A percentile compares a stretch with the other conserved stretches of the same genome.
Conservation (phyloP, 2,329 filamentous ascomycete species). For the Zymoseptoria ardabiliae region DNA sequence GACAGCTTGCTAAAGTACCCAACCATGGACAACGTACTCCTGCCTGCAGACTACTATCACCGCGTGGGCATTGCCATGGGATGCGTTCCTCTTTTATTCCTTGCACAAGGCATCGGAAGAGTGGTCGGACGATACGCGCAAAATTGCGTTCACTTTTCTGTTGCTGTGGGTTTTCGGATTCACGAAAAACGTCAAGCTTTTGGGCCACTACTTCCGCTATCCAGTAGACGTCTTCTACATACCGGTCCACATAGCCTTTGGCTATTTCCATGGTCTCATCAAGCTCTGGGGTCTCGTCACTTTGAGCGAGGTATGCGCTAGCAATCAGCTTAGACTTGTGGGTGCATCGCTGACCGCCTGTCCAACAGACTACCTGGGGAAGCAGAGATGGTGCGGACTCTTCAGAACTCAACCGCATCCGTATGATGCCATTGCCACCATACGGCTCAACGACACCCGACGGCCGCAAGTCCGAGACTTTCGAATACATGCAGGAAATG, state of each 20-base stretch:
- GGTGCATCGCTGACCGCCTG: slow-evolving; percentile 18
- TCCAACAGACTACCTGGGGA: slow-evolving; percentile 79
- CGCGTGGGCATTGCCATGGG: slow-evolving; percentile 73
- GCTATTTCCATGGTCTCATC: slow-evolving; percentile 86
- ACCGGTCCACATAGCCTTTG: slow-evolving; percentile 81
- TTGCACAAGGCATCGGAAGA: slow-evolving; percentile 60
- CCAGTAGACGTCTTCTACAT: slow-evolving; percentile 73
- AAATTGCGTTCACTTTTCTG: slow-evolving; percentile 53
- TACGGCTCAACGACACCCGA: slow-evolving; percentile 24
- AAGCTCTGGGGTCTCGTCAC: slow-evolving; percentile 84
- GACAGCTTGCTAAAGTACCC: slow-evolving; percentile 53
- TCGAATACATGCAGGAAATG: slow-evolving; percentile 22
- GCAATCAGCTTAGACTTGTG: slow-evolving; percentile 10
- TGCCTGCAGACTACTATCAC: slow-evolving; percentile 89
- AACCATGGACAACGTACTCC: slow-evolving; percentile 89
- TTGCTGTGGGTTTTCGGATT: slow-evolving; percentile 67
- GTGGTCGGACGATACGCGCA: slow-evolving; percentile 25
- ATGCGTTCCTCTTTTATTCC: slow-evolving; percentile 63
- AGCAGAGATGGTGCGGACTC: slow-evolving; percentile 86
- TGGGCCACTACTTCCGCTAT: slow-evolving; percentile 78
- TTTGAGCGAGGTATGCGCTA: slow-evolving; percentile 54
- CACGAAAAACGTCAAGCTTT: slow-evolving; percentile 84
- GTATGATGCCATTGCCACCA: slow-evolving; percentile 47
- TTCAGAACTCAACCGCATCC: slow-evolving; percentile 57
- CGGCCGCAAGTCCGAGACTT: slow-evolving; percentile 27